A percentile compares a stretch with the other conserved stretches of the same genome.
Conservation (phyloP, 2,329 filamentous ascomycete genomes). For the Arthrocladium fulminans region DNA sequence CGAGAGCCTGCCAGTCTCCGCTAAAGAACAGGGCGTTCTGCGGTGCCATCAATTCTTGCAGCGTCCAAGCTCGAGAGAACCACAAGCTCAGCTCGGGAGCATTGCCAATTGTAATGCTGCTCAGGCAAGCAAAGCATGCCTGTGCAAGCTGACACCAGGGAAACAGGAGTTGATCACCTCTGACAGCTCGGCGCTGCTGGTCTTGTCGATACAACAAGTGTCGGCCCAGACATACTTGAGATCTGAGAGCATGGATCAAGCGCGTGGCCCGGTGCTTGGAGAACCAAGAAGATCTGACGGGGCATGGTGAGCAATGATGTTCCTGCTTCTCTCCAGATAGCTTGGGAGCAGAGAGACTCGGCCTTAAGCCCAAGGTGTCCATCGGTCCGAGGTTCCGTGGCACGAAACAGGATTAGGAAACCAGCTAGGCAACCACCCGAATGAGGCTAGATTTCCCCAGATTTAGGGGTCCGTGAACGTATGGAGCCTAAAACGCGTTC, state of each 20-base stretch:
- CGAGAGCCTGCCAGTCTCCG: neutral
- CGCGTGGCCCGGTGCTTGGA: conserved; percentile 11
- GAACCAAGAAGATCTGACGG: neutral
- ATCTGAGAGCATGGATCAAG: conserved; percentile 14
- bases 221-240: conserved; percentile 19
- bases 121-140: conserved; percentile 11
- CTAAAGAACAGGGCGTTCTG: conserved; percentile 2
- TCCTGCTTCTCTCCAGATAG: neutral
- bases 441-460: neutral
- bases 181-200: conserved; percentile 20
- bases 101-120: conserved; percentile 3
- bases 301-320: neutral
- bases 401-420: too few species aligned
- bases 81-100: neutral
- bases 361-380: too few species aligned
- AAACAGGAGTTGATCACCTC: conserved; percentile 17
- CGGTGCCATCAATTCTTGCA: conserved; percentile 12
- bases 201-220: conserved; percentile 24
- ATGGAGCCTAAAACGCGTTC: neutral
- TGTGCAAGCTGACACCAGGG: conserved; percentile 21
- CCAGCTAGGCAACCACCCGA: too few species aligned
- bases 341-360: neutral
- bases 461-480: too few species aligned
- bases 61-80: conserved; percentile 9
- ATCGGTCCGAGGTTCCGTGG: too few species aligned